Percentiles rank a stretch among this genome's conserved stretches.
These are phyloP conservation scores for Aspergillus arachidicola DNA, from an alignment of 2,329 filamentous ascomycete genomes.

Conservation along the genomic window DNA sequence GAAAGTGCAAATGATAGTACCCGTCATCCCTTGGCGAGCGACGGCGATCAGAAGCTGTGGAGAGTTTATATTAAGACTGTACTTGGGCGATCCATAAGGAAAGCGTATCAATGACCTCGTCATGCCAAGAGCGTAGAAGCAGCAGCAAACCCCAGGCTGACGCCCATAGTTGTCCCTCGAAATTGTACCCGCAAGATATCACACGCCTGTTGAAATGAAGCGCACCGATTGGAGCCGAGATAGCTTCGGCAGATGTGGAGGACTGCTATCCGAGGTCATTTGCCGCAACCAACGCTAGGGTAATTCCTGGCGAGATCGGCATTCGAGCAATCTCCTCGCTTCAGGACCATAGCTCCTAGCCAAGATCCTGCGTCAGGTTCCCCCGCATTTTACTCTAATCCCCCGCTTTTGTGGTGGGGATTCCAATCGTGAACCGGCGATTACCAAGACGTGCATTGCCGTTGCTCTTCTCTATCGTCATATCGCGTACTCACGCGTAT, in stretches of 20 bases:
- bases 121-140: neutral
- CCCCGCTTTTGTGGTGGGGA: neutral
- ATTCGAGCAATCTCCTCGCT: neutral
- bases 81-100: neutral
- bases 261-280: neutral
- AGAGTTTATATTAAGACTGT: neutral
- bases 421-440: neutral
- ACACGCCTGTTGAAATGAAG: neutral
- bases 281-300: neutral
- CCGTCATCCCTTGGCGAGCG: neutral
- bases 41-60: neutral
- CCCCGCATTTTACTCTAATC: neutral
- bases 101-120: neutral
- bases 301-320: neutral
- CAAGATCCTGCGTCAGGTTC: neutral
- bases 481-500: neutral
- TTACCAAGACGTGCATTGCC: neutral
- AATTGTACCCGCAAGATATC: neutral
- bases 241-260: neutral
- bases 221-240: neutral
- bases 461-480: neutral
- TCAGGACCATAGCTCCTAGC: neutral
- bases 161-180: neutral
- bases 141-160: neutral
- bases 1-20: neutral